phyloP scores from a whole-genome alignment of 2,329 filamentous ascomycete species.

The Zasmidium citrigriseum region DNA sequence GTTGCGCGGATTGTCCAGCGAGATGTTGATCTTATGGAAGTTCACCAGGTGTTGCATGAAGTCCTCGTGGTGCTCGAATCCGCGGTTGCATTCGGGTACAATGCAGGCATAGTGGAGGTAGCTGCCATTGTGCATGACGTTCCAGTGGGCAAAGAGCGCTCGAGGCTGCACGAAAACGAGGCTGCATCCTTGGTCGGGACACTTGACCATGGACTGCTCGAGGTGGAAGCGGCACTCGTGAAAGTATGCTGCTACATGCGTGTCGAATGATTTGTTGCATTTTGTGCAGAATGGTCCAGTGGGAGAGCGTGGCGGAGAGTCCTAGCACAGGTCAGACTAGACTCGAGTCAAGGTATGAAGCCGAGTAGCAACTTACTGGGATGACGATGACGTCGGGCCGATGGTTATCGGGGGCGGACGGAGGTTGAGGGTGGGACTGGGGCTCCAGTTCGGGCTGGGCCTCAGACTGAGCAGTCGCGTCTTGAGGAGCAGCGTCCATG shows the following conservation, averaged over 20 bases:
- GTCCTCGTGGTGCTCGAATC: not conserved
- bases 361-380: too few relatives aligned
- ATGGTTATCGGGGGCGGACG: too few relatives aligned
- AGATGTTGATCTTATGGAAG: not conserved
- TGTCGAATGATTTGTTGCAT: not conserved
- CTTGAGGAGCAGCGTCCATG: too few relatives aligned
- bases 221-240: not conserved
- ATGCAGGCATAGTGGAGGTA: not conserved
- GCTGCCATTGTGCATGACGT: not conserved
- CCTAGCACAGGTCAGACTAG: not conserved
- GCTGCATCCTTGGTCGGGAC: not conserved
- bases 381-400: too few relatives aligned
- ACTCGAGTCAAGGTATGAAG: too few relatives aligned
- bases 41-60: not conserved
- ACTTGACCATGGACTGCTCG: not conserved
- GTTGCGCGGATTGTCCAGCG: too few relatives aligned
- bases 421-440: too few relatives aligned
- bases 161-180: not conserved
- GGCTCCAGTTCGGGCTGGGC: too few relatives aligned
- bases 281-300: not conserved
- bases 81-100: not conserved
- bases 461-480: too few relatives aligned
- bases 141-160: not conserved
- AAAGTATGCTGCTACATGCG: not conserved
- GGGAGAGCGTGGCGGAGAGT: not conserved